These are phyloP conservation scores for Ceratobasidium sp. DNA, from an alignment of 1,284 basidiomycete genomes.

Conservation along the genomic window DNA sequence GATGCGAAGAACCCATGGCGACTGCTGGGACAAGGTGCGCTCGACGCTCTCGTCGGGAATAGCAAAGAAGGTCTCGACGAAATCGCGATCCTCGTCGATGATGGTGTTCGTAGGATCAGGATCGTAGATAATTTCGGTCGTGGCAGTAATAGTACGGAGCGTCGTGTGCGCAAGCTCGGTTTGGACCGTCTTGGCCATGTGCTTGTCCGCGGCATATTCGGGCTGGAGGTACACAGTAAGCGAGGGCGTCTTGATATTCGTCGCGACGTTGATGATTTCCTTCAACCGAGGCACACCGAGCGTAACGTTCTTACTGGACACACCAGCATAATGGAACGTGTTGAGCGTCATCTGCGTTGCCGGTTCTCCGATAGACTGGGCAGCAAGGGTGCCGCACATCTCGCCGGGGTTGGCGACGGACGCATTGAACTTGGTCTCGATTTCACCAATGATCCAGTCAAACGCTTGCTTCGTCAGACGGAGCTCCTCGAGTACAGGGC, in stretches of 20 bases:
- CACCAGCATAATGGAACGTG: conserved; percentile 99
- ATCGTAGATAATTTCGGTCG: conserved; percentile 98
- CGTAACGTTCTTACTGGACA: conserved; percentile 96
- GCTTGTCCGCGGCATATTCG: conserved; percentile 66
- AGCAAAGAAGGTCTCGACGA: conserved; percentile 99
- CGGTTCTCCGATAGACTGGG: conserved; percentile 98
- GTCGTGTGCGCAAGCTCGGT: conserved; percentile 95
- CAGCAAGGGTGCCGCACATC: conserved; percentile 98
- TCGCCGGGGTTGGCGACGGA: conserved; percentile 92
- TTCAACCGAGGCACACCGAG: conserved; percentile 97
- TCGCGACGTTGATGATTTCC: conserved; percentile 99
- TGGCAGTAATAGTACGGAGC: conserved; percentile 90
- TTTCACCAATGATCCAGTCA: conserved; percentile 96
- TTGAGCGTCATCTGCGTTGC: conserved; percentile 99
- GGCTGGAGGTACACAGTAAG: conserved; percentile 87
- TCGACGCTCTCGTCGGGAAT: conserved; percentile 98
- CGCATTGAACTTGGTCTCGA: conserved; percentile 92
- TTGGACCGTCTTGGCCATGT: conserved; percentile 82
- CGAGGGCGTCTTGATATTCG: conserved; percentile 97
- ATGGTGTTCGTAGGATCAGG: conserved; percentile 90
- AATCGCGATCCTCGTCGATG: conserved; percentile 94
- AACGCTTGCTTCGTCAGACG: conserved; percentile 91
- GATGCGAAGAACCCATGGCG: conserved; percentile 95
- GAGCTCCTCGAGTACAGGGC: conserved; percentile 82
- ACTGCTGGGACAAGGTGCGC: conserved; percentile 86